Evolutionary conservation across 805 yeast genomes (phyloP).

Genomic region (Metschnikowia hibisci): DNA sequence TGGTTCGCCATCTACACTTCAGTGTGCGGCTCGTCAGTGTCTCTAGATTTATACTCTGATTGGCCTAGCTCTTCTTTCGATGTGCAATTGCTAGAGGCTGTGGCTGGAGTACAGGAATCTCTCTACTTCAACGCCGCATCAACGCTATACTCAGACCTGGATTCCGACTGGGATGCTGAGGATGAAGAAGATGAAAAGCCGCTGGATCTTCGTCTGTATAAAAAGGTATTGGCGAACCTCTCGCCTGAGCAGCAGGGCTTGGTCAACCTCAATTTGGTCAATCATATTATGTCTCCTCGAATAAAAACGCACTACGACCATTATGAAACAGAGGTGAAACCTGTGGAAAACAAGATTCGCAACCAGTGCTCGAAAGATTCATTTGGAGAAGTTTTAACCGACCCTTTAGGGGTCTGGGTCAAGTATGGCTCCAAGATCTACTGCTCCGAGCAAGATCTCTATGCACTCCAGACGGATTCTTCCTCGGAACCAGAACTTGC

Average conservation of each 20-base stretch:
- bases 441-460: constrained; percentile 69
- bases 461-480: constrained; percentile 60
- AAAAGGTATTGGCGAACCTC: neutral
- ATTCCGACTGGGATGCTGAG: constrained; percentile 3
- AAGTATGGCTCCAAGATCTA: constrained; percentile 50
- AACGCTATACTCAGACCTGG: constrained; percentile 8
- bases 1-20: neutral
- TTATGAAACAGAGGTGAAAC: constrained; percentile 37
- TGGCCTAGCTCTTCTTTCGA: constrained; percentile 15
- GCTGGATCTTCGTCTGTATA: constrained; percentile 3
- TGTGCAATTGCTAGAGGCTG: constrained; percentile 17
- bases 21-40: constrained; percentile 5
- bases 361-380: constrained; percentile 27
- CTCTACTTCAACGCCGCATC: constrained; percentile 6
- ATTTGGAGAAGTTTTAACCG: constrained; percentile 28
- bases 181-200: neutral
- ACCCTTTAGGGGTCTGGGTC: constrained; percentile 42
- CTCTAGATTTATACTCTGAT: constrained; percentile 10
- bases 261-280: constrained; percentile 42
- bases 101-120: constrained; percentile 12
- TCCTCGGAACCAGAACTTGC: constrained; percentile 25
- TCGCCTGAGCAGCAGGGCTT: constrained; percentile 17
- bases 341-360: constrained; percentile 18
- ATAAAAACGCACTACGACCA: constrained; percentile 60
- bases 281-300: constrained; percentile 54